Percentiles rank a stretch among this genome's conserved stretches.
Evolutionary conservation across 495 filamentous ascomycete genomes (phyloP).

Genomic region (Aspergillus hancockii): DNA sequence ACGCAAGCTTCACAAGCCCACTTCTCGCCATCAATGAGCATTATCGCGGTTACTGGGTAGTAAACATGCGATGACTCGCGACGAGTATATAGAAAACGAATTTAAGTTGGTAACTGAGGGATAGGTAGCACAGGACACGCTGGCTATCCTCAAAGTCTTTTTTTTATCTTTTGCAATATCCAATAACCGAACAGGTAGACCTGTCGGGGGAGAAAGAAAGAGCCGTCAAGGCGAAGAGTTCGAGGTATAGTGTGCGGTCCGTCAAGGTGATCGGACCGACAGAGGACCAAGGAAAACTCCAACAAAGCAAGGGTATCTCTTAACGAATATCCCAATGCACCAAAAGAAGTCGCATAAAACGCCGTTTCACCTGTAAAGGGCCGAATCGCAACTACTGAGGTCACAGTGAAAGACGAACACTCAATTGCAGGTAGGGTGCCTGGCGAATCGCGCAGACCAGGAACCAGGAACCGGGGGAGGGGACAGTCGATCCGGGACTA

Average conservation of each 20-base stretch:
- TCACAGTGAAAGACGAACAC: slow-evolving; percentile 8
- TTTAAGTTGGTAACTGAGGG: slow-evolving; percentile 8
- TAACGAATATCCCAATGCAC: slow-evolving; percentile 40
- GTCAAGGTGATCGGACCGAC: slow-evolving; percentile 34
- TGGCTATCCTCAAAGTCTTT: not conserved
- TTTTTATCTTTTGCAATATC: slow-evolving; percentile 9
- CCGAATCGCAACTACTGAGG: slow-evolving; percentile 26
- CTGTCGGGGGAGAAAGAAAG: slow-evolving; percentile 33
- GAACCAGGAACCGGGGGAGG: slow-evolving; percentile 16
- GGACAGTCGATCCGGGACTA: slow-evolving; percentile 22
- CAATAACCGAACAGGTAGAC: slow-evolving; percentile 25
- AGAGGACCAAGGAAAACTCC: slow-evolving; percentile 34
- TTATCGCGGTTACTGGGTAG: slow-evolving; percentile 50
- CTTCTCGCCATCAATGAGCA: slow-evolving; percentile 89
- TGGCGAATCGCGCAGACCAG: slow-evolving; percentile 10
- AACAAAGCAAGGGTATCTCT: slow-evolving; percentile 46
- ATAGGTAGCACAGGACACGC: not conserved
- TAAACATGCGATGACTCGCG: slow-evolving; percentile 51
- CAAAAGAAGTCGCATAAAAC: slow-evolving; percentile 38
- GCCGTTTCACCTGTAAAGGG: slow-evolving; percentile 35
- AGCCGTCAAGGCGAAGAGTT: slow-evolving; percentile 48
- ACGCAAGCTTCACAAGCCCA: slow-evolving; percentile 93
- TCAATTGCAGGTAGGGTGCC: not conserved
- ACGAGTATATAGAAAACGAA: slow-evolving; percentile 23
- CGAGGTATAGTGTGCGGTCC: slow-evolving; percentile 35